Base-by-base conservation (phyloP, 495 filamentous ascomycete species). In the Aspergillus nanangensis region DNA sequence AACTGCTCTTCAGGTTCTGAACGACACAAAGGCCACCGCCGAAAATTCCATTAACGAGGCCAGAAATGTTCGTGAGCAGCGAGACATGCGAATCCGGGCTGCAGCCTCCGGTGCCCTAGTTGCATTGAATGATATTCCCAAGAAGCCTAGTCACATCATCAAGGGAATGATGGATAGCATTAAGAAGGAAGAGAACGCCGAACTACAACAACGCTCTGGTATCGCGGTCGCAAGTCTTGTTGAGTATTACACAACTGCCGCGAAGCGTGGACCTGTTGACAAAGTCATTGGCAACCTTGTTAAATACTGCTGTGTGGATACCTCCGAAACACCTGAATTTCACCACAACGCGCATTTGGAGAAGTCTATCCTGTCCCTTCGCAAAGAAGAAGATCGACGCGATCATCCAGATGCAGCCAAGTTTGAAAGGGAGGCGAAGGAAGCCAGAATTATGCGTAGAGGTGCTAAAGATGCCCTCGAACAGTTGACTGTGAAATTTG, bases 141-240 rank as follows among this genome's bases (percentile, higher is more conserved):
- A 95, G 75, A 96, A 93, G 58, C 88, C 93, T 11, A 86, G 83
- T 41, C 75, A 81, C 25, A 81, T 95, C 14, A 96, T 98, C 68
- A 95, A 95, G 67, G 85, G 81, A 15, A 87, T 96, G 65, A 98
- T 97, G 92, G 93, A 98, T 55, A 96, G 91, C 59, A 81, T 97
- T 62, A 97, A 97, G 70, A 79, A 81, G 23, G 93, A 98, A 65
- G 92, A 97, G 56, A 96, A 92, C 53, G 60, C 85, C 25, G 89
- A 95, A 51, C 74, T 98, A 29, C 93, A 98, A 60, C 80, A 81
- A 52, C 88, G 92, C 21, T 96, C 94, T 19, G 89, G 90, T 7
- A 77, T 75, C 5, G 88, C 90, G 13, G 82, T 96, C 24, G 87
- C 88, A 5, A 71, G 77, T 15, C 75, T 96, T n/a, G 82, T 98